Evolutionary conservation across 768 basidiomycete species (phyloP).

Genomic region (Lentinula sp.): DNA sequence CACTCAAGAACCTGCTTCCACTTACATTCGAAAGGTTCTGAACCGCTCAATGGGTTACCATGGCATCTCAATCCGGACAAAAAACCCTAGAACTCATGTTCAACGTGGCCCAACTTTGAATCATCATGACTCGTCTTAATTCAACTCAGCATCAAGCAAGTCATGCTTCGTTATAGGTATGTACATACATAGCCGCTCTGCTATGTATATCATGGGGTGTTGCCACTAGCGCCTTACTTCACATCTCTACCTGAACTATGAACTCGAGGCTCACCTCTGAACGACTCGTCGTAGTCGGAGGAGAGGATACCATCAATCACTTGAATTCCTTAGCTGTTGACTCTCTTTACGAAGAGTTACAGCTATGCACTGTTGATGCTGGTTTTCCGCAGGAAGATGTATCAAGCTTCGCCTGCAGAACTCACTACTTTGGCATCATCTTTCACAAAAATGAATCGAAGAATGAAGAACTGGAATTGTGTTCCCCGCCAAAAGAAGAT

Average conservation of each 20-base stretch:
- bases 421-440: constrained; percentile 38
- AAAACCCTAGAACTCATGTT: too few species aligned
- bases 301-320: not conserved
- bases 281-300: not conserved
- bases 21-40: too few species aligned
- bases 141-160: not conserved
- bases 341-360: constrained; percentile 26
- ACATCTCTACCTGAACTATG: not conserved
- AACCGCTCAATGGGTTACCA: too few species aligned
- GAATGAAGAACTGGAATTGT: not conserved
- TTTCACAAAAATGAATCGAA: constrained; percentile 4
- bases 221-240: not conserved
- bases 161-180: too few species aligned
- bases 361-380: constrained; percentile 33
- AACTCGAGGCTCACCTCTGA: not conserved
- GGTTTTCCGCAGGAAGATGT: constrained; percentile 28
- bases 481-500: not conserved
- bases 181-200: not conserved
- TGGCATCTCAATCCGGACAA: too few species aligned
- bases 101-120: not conserved
- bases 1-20: too few species aligned
- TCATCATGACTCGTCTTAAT: not conserved
- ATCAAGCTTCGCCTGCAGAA: constrained; percentile 30
- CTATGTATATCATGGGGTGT: not conserved
- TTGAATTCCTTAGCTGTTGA: not conserved